Evolutionary conservation across 495 filamentous ascomycete species (phyloP).

Genomic region (Opeltia flavorubescens): DNA sequence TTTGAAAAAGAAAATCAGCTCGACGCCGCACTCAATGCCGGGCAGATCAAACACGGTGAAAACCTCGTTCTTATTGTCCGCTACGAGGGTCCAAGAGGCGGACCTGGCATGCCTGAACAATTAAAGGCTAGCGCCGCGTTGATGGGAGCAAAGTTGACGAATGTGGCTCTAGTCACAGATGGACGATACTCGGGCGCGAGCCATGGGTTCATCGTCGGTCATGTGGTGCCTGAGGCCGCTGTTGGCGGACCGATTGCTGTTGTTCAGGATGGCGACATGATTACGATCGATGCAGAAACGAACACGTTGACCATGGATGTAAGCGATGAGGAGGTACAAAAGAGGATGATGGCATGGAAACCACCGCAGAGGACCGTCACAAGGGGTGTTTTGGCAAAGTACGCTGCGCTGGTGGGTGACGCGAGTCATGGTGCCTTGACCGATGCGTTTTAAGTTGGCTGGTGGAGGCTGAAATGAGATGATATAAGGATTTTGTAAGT

Average conservation of each 20-base stretch:
- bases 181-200: slow-evolving; percentile 81
- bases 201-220: slow-evolving; percentile 93
- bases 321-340: slow-evolving; percentile 56
- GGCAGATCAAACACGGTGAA: slow-evolving; percentile 57
- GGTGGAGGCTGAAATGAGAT: no score
- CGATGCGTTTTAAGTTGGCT: slow-evolving; percentile 22
- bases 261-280: slow-evolving; percentile 64
- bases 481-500: neutral
- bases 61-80: slow-evolving; percentile 89
- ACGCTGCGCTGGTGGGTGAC: slow-evolving; percentile 61
- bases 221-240: slow-evolving; percentile 84
- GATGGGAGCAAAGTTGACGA: slow-evolving; percentile 81
- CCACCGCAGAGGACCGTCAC: slow-evolving; percentile 60
- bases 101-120: slow-evolving; percentile 98
- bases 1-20: slow-evolving; percentile 82
- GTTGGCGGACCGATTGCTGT: slow-evolving; percentile 71
- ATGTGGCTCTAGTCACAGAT: slow-evolving; percentile 88
- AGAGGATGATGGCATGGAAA: slow-evolving; percentile 56
- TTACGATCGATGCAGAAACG: slow-evolving; percentile 74
- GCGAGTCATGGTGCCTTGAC: slow-evolving; percentile 56
- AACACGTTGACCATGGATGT: slow-evolving; percentile 69
- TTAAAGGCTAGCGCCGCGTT: slow-evolving; percentile 77
- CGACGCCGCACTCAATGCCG: slow-evolving; percentile 56
- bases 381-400: slow-evolving; percentile 83
- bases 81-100: slow-evolving; percentile 91